Base-by-base conservation (phyloP, 257 asterid genomes). In the Solanum bulbocastanum region DNA sequence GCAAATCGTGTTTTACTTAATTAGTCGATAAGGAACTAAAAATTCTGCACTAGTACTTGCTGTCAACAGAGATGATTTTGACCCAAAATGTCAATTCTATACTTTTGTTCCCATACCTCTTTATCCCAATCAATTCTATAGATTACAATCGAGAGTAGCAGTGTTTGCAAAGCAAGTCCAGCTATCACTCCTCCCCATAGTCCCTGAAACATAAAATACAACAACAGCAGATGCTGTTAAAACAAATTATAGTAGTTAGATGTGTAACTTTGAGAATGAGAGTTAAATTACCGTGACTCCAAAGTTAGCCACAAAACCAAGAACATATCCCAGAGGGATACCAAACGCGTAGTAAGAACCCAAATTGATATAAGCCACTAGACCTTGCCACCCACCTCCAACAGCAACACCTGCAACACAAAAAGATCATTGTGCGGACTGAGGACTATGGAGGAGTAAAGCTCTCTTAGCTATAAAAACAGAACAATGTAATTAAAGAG, bases 321-420 rank as follows among this genome's bases (percentile, higher is more conserved):
- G 98, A 84, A 93, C 4, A 72, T 74, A 93, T 18, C 98, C 98
- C 0, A 95, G 85, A 71, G 97, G 98, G 33, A 94, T 88, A 85
- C 97, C 98, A 76, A 94, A 92, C 22, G 92, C 83, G 39, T 95
- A 93, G 81, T 94, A 95, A 71, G 94, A 90, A 36, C 87, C 98
- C 92, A 95, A 90, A 92, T 95, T 95, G 78, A 95, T 94, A 56
- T 90, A 94, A 39, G 98, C 98, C 60, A 94, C 98, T 9, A 94
- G 86, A 68, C 93, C 94, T 91, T 94, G 98, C 98, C 98, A 95
- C 68, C 98, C 98, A 49, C 98, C 94, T 87, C 98, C 98, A 18
- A 95, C 92, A 0, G 98, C 98, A 76, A 94, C 98, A 52, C 83
- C 92, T 0, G 98, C 98, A 76, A 94, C 98, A 52, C 83, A 39